phyloP scores from a whole-genome alignment of 1,139 yeast species.

The Nakaseomyces bracarensis region DNA sequence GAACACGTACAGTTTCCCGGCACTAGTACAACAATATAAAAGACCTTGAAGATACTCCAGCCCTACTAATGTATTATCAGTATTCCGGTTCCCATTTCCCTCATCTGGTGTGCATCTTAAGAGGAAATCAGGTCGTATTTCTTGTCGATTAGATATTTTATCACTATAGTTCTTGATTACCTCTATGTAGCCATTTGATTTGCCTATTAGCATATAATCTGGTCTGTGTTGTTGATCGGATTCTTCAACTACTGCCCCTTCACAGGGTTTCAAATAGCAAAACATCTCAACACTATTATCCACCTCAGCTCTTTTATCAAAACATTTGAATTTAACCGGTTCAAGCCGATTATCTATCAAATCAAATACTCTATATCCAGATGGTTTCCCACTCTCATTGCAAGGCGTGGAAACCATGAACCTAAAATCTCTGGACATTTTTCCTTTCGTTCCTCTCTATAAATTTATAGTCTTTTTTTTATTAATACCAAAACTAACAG shows the following conservation, averaged over 20 bases:
- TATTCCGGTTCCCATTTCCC: constrained; percentile 8
- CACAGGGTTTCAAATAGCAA: constrained; percentile 17
- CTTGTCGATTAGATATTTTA: constrained; percentile 11
- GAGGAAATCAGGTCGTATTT: constrained; percentile 17
- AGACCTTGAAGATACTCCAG: constrained; percentile 23
- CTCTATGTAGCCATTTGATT: constrained; percentile 28
- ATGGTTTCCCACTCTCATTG: constrained; percentile 15
- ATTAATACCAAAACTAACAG: too few relatives aligned
- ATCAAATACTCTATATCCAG: constrained; percentile 21
- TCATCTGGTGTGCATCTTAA: constrained; percentile 23
- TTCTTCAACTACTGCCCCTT: constrained; percentile 15
- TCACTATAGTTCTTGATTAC: constrained; percentile 21
- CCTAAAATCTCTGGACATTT: constrained; percentile 16
- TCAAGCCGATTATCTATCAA: constrained; percentile 15
- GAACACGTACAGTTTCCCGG: constrained; percentile 23
- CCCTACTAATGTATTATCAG: constrained; percentile 18
- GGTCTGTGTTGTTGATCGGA: too few relatives aligned
- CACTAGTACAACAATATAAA: constrained; percentile 23
- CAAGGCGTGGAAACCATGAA: constrained; percentile 27
- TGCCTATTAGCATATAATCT: constrained; percentile 26
- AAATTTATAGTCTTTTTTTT: not conserved
- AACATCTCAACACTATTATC: constrained; percentile 21
- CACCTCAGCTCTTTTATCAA: constrained; percentile 13
- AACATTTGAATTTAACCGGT: constrained; percentile 9
- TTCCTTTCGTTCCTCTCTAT: not conserved